phyloP scores from a whole-genome alignment of 2,329 filamentous ascomycete genomes.

The Alternaria arbusti region DNA sequence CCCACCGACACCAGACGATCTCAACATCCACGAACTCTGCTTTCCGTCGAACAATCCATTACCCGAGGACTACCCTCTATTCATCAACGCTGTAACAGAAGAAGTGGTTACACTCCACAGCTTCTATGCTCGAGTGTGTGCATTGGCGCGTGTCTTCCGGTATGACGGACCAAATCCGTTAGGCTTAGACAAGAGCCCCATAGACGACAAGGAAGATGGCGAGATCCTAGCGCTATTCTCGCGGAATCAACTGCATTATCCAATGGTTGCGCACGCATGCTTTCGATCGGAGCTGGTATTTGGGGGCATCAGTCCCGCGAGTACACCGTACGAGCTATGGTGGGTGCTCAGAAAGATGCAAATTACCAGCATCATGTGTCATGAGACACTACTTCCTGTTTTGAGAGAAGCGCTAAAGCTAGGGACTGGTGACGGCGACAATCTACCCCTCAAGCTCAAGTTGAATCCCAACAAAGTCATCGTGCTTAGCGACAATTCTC shows the following conservation, averaged over 20 bases:
- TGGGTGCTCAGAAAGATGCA: conserved; percentile 43
- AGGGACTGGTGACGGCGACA: conserved; percentile 31
- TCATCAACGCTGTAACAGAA: conserved; percentile 36
- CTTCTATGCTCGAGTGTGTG: conserved; percentile 33
- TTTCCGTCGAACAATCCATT: conserved; percentile 35
- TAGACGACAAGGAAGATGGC: conserved; percentile 33
- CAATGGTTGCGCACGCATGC: conserved; percentile 39
- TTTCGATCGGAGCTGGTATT: conserved; percentile 38
- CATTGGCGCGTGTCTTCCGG: conserved; percentile 35
- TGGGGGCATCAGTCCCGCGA: conserved; percentile 40
- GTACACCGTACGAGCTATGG: conserved; percentile 42
- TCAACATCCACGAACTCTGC: conserved; percentile 42
- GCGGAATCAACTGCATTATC: conserved; percentile 41
- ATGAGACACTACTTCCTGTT: conserved; percentile 36
- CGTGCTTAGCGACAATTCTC: conserved; percentile 32
- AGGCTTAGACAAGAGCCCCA: conserved; percentile 21
- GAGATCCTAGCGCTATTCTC: conserved; percentile 39
- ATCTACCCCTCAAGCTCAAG: conserved; percentile 24
- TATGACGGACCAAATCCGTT: conserved; percentile 40
- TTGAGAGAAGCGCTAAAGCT: conserved; percentile 33
- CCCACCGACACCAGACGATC: conserved; percentile 28
- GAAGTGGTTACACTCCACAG: conserved; percentile 34
- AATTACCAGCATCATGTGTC: conserved; percentile 34
- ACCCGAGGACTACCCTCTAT: conserved; percentile 37
- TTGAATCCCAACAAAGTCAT: conserved; percentile 33